Percentiles rank a stretch among this genome's conserved stretches.
phyloP scores from a whole-genome alignment of 2,329 filamentous ascomycete species.

The Xylariaceae sp. region DNA sequence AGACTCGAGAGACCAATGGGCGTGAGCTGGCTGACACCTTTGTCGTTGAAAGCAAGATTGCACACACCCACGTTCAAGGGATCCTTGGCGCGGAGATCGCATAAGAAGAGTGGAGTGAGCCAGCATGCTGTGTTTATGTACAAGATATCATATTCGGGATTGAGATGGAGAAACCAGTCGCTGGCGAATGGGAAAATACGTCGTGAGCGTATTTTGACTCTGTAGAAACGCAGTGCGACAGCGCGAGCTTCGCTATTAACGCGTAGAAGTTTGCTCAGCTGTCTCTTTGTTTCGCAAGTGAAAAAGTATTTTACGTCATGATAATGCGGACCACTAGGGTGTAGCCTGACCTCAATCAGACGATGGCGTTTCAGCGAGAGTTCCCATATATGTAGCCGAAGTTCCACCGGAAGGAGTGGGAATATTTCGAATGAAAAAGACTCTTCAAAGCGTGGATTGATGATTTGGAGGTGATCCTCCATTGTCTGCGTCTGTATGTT shows the following conservation, averaged over 20 bases:
- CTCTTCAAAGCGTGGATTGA: constrained; percentile 1
- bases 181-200: not conserved
- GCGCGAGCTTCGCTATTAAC: not conserved
- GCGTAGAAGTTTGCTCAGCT: not conserved
- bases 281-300: not conserved
- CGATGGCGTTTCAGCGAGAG: constrained; percentile 7
- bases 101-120: not conserved
- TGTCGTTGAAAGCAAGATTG: constrained; percentile 5
- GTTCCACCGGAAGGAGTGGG: constrained; percentile 3
- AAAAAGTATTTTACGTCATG: not conserved
- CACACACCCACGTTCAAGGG: constrained; percentile 5
- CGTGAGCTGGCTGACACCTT: not conserved
- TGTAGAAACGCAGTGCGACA: not conserved
- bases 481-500: no score
- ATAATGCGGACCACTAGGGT: no score
- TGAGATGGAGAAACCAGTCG: constrained; percentile 1
- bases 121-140: not conserved
- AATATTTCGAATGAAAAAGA: constrained; percentile 2
- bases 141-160: constrained; percentile 12
- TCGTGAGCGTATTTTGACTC: not conserved
- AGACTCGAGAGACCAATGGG: not conserved
- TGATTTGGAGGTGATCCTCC: constrained; percentile 8
- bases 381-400: constrained; percentile 9
- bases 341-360: not conserved
- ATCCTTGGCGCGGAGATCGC: constrained; percentile 4